These are phyloP conservation scores for Abelmoschus esculentus DNA, from an alignment of 345 rosid species.

Conservation along the genomic window DNA sequence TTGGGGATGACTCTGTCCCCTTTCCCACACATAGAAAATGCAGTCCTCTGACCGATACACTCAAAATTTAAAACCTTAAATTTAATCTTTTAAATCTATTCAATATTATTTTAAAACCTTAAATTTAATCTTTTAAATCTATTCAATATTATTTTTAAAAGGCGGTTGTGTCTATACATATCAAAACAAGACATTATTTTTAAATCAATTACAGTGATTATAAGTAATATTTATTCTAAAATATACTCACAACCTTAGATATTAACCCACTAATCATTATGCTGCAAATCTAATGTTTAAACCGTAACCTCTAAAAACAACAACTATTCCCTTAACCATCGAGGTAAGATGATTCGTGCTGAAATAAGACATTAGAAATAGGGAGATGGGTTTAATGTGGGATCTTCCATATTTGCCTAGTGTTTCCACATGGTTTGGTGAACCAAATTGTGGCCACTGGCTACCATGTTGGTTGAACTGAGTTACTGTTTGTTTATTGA, in stretches of 20 bases:
- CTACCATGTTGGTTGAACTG: not conserved
- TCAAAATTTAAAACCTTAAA: not conserved
- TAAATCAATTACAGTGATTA: too few species aligned
- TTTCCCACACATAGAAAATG: slow-evolving; percentile 6
- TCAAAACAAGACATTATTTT: too few species aligned
- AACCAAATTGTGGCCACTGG: not conserved
- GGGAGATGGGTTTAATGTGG: not conserved
- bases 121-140: too few species aligned
- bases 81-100: not conserved
- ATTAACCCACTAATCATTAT: too few species aligned
- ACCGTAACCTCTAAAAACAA: too few species aligned
- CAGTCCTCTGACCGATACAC: not conserved
- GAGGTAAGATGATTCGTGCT: too few species aligned
- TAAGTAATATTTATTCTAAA: too few species aligned
- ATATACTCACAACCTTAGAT: too few species aligned
- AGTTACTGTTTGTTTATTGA: not conserved
- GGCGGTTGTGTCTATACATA: not conserved
- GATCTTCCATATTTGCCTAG: not conserved
- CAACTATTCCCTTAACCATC: too few species aligned
- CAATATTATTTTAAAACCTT: too few species aligned
- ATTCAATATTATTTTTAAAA: not conserved
- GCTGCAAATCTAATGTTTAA: too few species aligned
- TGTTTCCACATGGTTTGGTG: slow-evolving; percentile 12
- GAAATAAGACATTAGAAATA: too few species aligned
- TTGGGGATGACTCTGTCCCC: slow-evolving; percentile 11